Conservation (phyloP, 2,329 filamentous ascomycete genomes). For the Rutstroemia sp. region DNA sequence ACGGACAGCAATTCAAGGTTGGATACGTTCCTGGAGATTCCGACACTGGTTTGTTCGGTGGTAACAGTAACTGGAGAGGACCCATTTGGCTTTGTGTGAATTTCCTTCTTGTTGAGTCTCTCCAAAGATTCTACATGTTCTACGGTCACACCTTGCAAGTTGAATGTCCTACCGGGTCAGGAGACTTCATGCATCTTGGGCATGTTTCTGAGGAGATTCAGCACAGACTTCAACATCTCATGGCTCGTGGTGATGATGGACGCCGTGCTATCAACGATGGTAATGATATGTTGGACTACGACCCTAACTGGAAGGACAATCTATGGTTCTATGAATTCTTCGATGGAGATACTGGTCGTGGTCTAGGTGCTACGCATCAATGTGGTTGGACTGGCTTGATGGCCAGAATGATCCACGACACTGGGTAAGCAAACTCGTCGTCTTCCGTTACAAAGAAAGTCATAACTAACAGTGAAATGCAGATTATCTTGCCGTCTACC, state of each 20-base stretch:
- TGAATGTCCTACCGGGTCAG: slow-evolving; percentile 88
- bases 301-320: slow-evolving; percentile 87
- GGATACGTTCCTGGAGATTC: slow-evolving; percentile 93
- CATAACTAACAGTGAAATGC: neutral
- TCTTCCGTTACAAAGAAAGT: neutral
- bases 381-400: slow-evolving; percentile 95
- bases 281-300: slow-evolving; percentile 80
- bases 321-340: slow-evolving; percentile 98
- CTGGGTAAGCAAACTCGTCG: slow-evolving; percentile 58
- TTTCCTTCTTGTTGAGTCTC: slow-evolving; percentile 85
- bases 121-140: slow-evolving; percentile 95
- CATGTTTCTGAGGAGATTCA: slow-evolving; percentile 93
- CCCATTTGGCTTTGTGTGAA: slow-evolving; percentile 97
- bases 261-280: slow-evolving; percentile 82
- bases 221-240: slow-evolving; percentile 87
- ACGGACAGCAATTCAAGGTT: slow-evolving; percentile 82
- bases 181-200: slow-evolving; percentile 90
- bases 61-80: slow-evolving; percentile 96
- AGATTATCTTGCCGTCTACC: slow-evolving; percentile 75
- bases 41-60: slow-evolving; percentile 88
- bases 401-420: slow-evolving; percentile 96
- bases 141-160: slow-evolving; percentile 84
- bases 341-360: slow-evolving; percentile 83
- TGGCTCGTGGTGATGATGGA: slow-evolving; percentile 76
- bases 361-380: slow-evolving; percentile 87